Conservation (phyloP, 1,284 basidiomycete species). For the Leccinum insolens region DNA sequence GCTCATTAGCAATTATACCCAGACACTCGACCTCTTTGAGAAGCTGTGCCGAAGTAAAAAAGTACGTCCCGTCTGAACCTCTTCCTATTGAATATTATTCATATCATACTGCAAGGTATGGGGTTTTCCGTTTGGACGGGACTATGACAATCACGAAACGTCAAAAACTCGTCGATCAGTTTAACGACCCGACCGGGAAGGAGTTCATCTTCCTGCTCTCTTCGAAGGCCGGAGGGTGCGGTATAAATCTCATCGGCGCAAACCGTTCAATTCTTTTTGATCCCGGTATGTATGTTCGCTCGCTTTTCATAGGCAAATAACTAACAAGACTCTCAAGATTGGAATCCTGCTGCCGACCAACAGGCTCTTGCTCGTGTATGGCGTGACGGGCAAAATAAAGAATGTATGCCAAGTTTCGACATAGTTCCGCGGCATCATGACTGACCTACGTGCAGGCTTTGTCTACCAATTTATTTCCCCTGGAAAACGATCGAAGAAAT, state of each 20-base stretch:
- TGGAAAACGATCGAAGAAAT: slow-evolving; percentile 83
- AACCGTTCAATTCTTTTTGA: slow-evolving; percentile 97
- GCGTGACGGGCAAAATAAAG: slow-evolving; percentile 99
- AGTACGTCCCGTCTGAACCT: slow-evolving; percentile 48
- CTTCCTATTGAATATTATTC: slow-evolving; percentile 1
- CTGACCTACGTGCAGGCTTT: too few relatives aligned
- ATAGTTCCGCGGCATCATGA: too few relatives aligned
- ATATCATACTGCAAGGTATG: slow-evolving; percentile 67
- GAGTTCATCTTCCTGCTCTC: slow-evolving; percentile 96
- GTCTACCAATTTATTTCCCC: too few relatives aligned
- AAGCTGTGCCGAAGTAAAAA: slow-evolving; percentile 80
- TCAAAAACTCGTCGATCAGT: slow-evolving; percentile 96
- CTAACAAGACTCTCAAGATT: slow-evolving; percentile 58
- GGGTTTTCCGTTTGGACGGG: slow-evolving; percentile 91
- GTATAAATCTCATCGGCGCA: slow-evolving; percentile 97
- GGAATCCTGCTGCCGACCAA: slow-evolving; percentile 99
- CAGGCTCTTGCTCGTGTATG: slow-evolving; percentile 98
- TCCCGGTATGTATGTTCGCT: slow-evolving; percentile 61
- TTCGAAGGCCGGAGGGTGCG: slow-evolving; percentile 97
- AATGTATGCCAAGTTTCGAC: too few relatives aligned
- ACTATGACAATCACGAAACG: slow-evolving; percentile 94
- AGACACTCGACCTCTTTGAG: slow-evolving; percentile 95
- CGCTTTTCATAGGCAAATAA: not conserved
- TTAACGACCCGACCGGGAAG: slow-evolving; percentile 94
- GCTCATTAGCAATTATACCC: slow-evolving; percentile 97